Base-by-base conservation (phyloP, 768 basidiomycete genomes). In the Lactarius akahatsu region DNA sequence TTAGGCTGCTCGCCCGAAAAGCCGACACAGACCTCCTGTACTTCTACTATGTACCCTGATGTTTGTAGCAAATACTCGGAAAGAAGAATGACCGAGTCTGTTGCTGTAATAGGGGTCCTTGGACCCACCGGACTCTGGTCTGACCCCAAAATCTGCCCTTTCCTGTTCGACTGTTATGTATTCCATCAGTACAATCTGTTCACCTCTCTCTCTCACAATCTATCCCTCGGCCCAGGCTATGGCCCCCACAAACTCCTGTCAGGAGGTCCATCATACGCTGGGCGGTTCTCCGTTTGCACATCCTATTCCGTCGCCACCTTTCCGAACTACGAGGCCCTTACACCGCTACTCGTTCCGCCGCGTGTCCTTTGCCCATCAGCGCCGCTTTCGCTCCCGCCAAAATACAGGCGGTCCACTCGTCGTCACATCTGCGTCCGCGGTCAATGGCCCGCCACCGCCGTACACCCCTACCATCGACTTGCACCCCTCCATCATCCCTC, bases 211-310 rank as follows among this genome's bases (percentile, higher is more conserved):
- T 3, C 57, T 32, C 65, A 66, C 61, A 66, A 57, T 28, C 65
- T 66, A 66, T 62, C 18, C 56, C 36, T 41, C 28, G 47, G 30
- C 40, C 32, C 57, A 62, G 50, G 36, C 61, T 54, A 66, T 66
- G 65, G 38, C 65, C n/a, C 65, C 65, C 57, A 36, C 61, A 54
- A 54, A 62, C 32, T 57, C 65, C 57, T 62, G 30, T 59, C 57
- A 59, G 32, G 47, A 59, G 65, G 57, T 38, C 3, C 30, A 23
- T 18, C 28, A 40, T 41, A 56, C 43, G 30, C 32, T 34, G 30
- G 28, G 32, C 54, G 30, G 50, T 18, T 18, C 57, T 54, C 52
- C n/a, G 15, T 38, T 41, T 28, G 20, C 34, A 55, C 57, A 34
- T 38, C 26, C 57, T 16, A 23, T 62, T 9, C 16, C 30, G 23